Percentiles rank a stretch among this genome's conserved stretches.
Evolutionary conservation across 2,329 filamentous ascomycete genomes (phyloP).

Genomic region (Fusarium circinatum): DNA sequence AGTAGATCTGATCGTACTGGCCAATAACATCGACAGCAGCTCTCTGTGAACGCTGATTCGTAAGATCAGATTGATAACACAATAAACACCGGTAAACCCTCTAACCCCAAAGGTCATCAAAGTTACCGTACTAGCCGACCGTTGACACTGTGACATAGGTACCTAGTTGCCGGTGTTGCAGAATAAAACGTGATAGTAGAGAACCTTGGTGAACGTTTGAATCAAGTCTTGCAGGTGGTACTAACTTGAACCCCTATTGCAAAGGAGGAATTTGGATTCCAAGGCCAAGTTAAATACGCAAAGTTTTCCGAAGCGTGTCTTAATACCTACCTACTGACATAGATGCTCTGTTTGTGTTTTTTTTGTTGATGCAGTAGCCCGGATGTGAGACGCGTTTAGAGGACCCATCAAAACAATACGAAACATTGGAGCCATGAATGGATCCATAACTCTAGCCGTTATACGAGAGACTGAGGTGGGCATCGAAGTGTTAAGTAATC

Average conservation of each 20-base stretch:
- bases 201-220: background rate
- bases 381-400: constrained; percentile 29
- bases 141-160: background rate
- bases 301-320: background rate
- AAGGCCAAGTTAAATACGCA: background rate
- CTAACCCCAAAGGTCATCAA: background rate
- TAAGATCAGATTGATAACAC: background rate
- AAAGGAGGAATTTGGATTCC: background rate
- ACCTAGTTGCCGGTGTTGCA: background rate
- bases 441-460: constrained; percentile 13
- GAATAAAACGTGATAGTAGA: background rate
- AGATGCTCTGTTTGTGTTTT: constrained; percentile 30
- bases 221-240: background rate
- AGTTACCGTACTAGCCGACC: background rate
- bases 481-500: background rate
- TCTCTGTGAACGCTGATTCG: background rate
- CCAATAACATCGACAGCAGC: background rate
- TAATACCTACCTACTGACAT: constrained; percentile 6
- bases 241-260: background rate
- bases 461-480: constrained; percentile 9
- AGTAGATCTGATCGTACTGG: background rate
- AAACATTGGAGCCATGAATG: constrained; percentile 22
- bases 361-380: constrained; percentile 31
- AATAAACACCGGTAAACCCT: background rate
- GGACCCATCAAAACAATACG: constrained; percentile 35